Base-by-base conservation (phyloP, 257 asterid species). In the Primulina tabacum region DNA sequence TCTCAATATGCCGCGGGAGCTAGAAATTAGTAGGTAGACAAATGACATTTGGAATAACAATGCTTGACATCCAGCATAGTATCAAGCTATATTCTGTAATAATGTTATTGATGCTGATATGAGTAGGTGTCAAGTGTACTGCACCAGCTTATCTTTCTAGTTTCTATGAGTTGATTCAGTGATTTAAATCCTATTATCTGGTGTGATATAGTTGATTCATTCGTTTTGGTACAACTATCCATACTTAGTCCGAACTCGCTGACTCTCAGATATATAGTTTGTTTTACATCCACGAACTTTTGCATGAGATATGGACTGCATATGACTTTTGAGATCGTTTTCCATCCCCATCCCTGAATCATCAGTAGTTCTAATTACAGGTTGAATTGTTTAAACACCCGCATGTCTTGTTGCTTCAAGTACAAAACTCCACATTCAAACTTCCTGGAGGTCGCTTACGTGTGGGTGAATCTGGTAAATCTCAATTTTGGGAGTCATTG, bases 391-490 rank as follows among this genome's bases (percentile, higher is more conserved):
- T 87, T 83, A 89, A 90, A 66, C 90, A 90, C 70, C 97, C 99
- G 12, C 97, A 93, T 72, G 65, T 90, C 67, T 68, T 93, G 81
- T 69, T 90, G 82, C 87, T 93, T 75, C 96, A 89, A 87, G 77
- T 84, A 60, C 82, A 77, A 64, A 88, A 93, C 81, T 82, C 96
- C 67, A 69, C 80, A 6, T 87, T 78, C 74, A 83, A 70, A 73
- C 96, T 93, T 71, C 99, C 99, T 4, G 99, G 99, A 66, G 96
- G 99, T 21, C 95, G 95, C 12, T 62, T 77, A 52, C 79, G 95
- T 26, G 89, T 85, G 16, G 91, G 96, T 24, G 99, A 93, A 89
- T 90, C 97, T 71, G 97, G 98, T 90, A 65, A 71, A 33, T 12
- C 28, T 60, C 58, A 55, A 43, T 70, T 32, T n/a, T 29, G 5